These are phyloP conservation scores for Verbascum thapsus DNA, from an alignment of 257 asterid species.

Conservation along the genomic window DNA sequence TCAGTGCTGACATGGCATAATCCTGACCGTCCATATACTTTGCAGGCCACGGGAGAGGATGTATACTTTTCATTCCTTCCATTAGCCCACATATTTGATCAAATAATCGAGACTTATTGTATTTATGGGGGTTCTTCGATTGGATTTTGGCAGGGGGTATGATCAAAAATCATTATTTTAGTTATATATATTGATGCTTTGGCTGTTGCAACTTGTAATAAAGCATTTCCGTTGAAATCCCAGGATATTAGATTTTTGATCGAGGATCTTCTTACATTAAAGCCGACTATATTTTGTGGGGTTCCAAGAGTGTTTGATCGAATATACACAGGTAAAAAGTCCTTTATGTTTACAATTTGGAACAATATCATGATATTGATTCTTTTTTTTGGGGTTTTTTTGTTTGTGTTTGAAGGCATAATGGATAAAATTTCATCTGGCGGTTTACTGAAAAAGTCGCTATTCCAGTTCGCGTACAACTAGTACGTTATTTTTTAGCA, in stretches of 20 bases:
- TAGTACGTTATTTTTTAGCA: conserved; percentile 48
- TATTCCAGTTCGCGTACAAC: conserved; percentile 74
- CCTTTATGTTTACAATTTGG: neutral
- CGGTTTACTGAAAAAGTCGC: conserved; percentile 67
- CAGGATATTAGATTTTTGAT: conserved; percentile 87
- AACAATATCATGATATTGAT: neutral
- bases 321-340: conserved; percentile 67
- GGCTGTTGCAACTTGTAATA: neutral
- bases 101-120: conserved; percentile 71
- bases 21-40: no score
- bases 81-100: conserved; percentile 91
- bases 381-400: neutral
- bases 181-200: neutral
- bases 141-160: conserved; percentile 98
- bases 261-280: conserved; percentile 79
- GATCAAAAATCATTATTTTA: conserved; percentile 32
- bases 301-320: conserved; percentile 92
- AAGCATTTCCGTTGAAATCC: conserved; percentile 24
- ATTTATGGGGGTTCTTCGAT: conserved; percentile 73
- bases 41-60: conserved; percentile 71
- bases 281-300: conserved; percentile 89
- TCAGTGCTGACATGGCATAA: no score
- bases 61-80: conserved; percentile 93
- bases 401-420: conserved; percentile 45
- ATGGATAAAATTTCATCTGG: conserved; percentile 80